A percentile compares a stretch with the other conserved stretches of the same genome.
Conservation (phyloP, 1,284 basidiomycete species). For the Testicularia cyperi region DNA sequence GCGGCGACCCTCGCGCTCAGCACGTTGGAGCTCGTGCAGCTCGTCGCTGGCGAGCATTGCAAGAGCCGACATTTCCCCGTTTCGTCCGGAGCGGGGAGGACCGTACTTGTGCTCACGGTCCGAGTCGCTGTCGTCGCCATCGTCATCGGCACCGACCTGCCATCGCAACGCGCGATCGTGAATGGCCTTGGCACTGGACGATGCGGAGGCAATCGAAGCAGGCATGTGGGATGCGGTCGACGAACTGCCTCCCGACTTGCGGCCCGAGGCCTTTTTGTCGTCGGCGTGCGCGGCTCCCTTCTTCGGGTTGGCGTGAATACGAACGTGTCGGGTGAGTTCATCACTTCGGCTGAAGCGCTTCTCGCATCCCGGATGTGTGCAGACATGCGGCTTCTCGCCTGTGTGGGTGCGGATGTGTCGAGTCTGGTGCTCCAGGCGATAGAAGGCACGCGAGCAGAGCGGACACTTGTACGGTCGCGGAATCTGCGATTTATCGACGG, state of each 20-base stretch:
- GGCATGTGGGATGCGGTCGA: slow-evolving; percentile 6
- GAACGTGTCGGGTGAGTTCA: slow-evolving; percentile 91
- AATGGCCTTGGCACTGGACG: slow-evolving; percentile 11
- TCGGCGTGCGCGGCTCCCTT: slow-evolving; percentile 25
- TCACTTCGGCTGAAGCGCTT: slow-evolving; percentile 97
- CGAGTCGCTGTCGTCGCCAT: slow-evolving; percentile 44
- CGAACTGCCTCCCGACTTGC: slow-evolving; percentile 11
- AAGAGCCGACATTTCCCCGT: slow-evolving; percentile 55
- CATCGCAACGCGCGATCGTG: slow-evolving; percentile 23
- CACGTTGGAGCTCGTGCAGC: slow-evolving; percentile 49
- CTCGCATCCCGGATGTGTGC: slow-evolving; percentile 90
- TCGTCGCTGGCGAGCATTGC: slow-evolving; percentile 57
- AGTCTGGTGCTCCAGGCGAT: slow-evolving; percentile 68
- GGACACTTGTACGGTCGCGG: slow-evolving; percentile 60
- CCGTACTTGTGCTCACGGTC: slow-evolving; percentile 28
- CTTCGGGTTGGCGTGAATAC: slow-evolving; percentile 74
- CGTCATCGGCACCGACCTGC: slow-evolving; percentile 40
- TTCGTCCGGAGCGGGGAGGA: slow-evolving; percentile 12
- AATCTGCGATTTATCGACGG: slow-evolving; percentile 58
- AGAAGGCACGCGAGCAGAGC: slow-evolving; percentile 57
- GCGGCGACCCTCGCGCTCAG: slow-evolving; percentile 43
- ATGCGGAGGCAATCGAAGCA: slow-evolving; percentile 26
- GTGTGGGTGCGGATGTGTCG: slow-evolving; percentile 97
- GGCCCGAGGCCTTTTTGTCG: slow-evolving; percentile 20
- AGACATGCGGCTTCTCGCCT: slow-evolving; percentile 93